These are phyloP conservation scores for Eragrostis nindensis DNA, from an alignment of 176 grass and related monocot genomes.

Conservation along the genomic window DNA sequence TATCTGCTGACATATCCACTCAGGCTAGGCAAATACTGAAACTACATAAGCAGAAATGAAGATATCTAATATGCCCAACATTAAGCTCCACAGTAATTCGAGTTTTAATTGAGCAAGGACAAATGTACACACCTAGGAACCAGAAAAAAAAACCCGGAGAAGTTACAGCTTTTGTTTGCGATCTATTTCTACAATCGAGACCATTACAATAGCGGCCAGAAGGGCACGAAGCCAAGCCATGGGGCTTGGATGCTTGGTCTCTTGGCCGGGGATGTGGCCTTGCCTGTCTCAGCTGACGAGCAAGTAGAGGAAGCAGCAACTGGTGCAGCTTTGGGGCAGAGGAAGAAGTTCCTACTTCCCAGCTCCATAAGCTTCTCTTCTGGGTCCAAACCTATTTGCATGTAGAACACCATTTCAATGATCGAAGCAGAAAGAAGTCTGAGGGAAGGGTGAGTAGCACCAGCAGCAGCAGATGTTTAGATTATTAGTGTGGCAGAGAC, in stretches of 20 bases:
- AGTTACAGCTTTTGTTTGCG: not conserved
- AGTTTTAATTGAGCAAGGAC: not conserved
- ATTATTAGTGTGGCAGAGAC: not conserved
- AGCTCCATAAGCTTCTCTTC: conserved; percentile 62
- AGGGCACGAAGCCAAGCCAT: conserved; percentile 54
- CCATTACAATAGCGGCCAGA: conserved; percentile 39
- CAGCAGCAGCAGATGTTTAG: not conserved
- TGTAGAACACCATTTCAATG: not conserved
- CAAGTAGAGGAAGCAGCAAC: conserved; percentile 24
- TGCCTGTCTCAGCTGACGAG: conserved; percentile 16
- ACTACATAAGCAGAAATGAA: not conserved
- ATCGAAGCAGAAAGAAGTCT: not conserved
- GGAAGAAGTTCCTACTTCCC: conserved; percentile 86
- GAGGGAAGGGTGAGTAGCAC: not conserved
- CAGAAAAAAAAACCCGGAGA: not conserved
- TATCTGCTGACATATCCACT: not conserved
- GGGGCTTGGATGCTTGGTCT: not conserved
- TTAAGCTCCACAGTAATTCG: not conserved
- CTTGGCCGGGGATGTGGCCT: not conserved
- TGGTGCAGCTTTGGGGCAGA: conserved; percentile 51
- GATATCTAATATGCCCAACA: not conserved
- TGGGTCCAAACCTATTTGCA: conserved; percentile 58
- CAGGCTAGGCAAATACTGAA: not conserved
- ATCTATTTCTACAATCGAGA: not conserved
- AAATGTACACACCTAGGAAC: not conserved